A percentile compares a stretch with the other conserved stretches of the same genome.
phyloP scores from a whole-genome alignment of 2,329 filamentous ascomycete genomes.

The Hirsutella rhossiliensis region DNA sequence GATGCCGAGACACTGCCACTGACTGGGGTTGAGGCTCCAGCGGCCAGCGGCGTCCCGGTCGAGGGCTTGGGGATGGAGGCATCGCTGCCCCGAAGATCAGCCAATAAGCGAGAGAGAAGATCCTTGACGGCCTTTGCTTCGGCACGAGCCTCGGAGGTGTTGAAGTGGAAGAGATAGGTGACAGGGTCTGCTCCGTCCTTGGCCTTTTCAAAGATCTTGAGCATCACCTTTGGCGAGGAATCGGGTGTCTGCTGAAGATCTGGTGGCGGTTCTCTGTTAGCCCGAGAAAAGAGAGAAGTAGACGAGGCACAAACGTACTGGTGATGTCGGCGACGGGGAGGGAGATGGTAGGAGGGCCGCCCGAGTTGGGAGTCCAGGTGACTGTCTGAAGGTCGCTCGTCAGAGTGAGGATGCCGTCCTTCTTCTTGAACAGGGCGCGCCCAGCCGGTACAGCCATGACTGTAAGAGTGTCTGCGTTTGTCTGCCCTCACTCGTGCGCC shows the following conservation, averaged over 20 bases:
- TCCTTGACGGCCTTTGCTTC: slow-evolving; percentile 84
- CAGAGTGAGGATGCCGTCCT: slow-evolving; percentile 74
- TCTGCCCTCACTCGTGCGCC: neutral
- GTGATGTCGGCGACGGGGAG: slow-evolving; percentile 67
- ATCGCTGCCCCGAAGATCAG: slow-evolving; percentile 49
- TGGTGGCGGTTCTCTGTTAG: slow-evolving; percentile 19
- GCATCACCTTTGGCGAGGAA: slow-evolving; percentile 77
- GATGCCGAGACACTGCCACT: slow-evolving; percentile 46
- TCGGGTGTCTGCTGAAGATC: slow-evolving; percentile 93
- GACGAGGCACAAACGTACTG: slow-evolving; percentile 44
- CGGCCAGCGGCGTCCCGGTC: slow-evolving; percentile 12
- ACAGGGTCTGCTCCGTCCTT: slow-evolving; percentile 46
- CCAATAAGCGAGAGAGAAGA: slow-evolving; percentile 65
- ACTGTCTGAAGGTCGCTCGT: slow-evolving; percentile 61
- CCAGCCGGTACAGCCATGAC: slow-evolving; percentile 50
- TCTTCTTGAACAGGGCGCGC: slow-evolving; percentile 82
- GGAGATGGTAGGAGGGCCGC: slow-evolving; percentile 52
- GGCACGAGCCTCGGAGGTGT: slow-evolving; percentile 61
- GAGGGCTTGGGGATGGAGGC: slow-evolving; percentile 36
- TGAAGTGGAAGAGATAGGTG: slow-evolving; percentile 82
- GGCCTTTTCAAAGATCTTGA: slow-evolving; percentile 76
- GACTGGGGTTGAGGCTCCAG: slow-evolving; percentile 14
- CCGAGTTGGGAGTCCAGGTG: slow-evolving; percentile 65
- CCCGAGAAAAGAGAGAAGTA: neutral
- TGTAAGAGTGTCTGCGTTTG: neutral